Conservation (phyloP, 139 green algal species). For the Chlamydomonas incerta region DNA sequence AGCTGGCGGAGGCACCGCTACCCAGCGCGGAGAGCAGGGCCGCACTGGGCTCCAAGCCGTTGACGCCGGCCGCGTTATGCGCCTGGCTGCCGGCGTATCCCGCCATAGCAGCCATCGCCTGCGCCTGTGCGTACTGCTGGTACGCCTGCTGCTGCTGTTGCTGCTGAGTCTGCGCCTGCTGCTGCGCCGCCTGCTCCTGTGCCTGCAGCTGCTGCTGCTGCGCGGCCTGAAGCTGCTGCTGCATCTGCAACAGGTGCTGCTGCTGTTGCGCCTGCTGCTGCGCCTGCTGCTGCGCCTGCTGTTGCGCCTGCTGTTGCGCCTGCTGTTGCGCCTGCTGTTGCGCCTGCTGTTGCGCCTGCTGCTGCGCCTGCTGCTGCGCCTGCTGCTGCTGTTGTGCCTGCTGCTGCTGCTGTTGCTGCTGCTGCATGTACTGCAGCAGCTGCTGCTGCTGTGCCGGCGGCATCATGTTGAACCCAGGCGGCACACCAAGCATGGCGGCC, state of each 20-base stretch:
- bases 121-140: not conserved
- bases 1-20: not conserved
- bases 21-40: slow-evolving; percentile 6
- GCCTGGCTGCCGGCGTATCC: not conserved
- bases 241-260: not conserved
- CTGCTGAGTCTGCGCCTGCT: not conserved
- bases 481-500: slow-evolving; percentile 21
- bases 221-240: slow-evolving; percentile 2
- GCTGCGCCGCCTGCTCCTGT: not conserved
- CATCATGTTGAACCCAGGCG: not conserved
- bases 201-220: not conserved
- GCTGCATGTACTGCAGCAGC: not conserved
- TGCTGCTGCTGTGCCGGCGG: not conserved
- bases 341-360: not conserved
- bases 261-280: not conserved
- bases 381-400: not conserved
- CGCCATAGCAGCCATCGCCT: not conserved
- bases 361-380: not conserved
- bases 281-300: not conserved
- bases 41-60: slow-evolving; percentile 9
- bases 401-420: slow-evolving; percentile 8
- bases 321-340: not conserved
- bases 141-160: not conserved
- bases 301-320: not conserved
- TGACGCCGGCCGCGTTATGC: not conserved